A percentile compares a stretch with the other conserved stretches of the same genome.
Conservation (phyloP, 495 filamentous ascomycete species). For the Polyplosphaeria fusca region DNA sequence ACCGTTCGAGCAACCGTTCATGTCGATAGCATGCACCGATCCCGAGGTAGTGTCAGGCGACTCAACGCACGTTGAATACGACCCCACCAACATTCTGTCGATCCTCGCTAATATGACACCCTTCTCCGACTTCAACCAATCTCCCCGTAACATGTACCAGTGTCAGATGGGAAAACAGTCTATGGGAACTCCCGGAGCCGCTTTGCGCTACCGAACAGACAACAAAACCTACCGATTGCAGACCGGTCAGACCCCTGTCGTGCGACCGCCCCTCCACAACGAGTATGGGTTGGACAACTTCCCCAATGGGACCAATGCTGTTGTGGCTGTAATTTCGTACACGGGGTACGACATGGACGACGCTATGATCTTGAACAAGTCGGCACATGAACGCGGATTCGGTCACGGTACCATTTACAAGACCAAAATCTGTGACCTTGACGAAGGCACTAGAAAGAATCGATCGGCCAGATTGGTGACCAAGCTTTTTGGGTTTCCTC, state of each 20-base stretch:
- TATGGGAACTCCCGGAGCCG: constrained; percentile 93
- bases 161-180: constrained; percentile 98
- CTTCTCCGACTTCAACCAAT: constrained; percentile 98
- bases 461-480: constrained; percentile 55
- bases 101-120: constrained; percentile 98
- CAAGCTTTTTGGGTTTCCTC: constrained; percentile 84
- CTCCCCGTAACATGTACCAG: constrained; percentile 98
- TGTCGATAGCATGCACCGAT: constrained; percentile 90
- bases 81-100: constrained; percentile 94
- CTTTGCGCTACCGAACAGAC: constrained; percentile 82
- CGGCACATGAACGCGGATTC: constrained; percentile 94
- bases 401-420: constrained; percentile 96
- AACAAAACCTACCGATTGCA: constrained; percentile 96
- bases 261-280: constrained; percentile 86
- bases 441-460: constrained; percentile 63
- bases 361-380: constrained; percentile 99
- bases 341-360: constrained; percentile 99
- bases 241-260: constrained; percentile 93
- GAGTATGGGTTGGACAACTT: constrained; percentile 98
- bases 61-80: constrained; percentile 89
- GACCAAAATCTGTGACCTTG: constrained; percentile 80
- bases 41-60: constrained; percentile 79
- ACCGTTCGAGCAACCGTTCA: constrained; percentile 93
- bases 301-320: constrained; percentile 93
- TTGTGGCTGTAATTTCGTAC: constrained; percentile 97